A percentile compares a stretch with the other conserved stretches of the same genome.
Evolutionary conservation across 768 basidiomycete species (phyloP).

Genomic region (Trametes punicea): DNA sequence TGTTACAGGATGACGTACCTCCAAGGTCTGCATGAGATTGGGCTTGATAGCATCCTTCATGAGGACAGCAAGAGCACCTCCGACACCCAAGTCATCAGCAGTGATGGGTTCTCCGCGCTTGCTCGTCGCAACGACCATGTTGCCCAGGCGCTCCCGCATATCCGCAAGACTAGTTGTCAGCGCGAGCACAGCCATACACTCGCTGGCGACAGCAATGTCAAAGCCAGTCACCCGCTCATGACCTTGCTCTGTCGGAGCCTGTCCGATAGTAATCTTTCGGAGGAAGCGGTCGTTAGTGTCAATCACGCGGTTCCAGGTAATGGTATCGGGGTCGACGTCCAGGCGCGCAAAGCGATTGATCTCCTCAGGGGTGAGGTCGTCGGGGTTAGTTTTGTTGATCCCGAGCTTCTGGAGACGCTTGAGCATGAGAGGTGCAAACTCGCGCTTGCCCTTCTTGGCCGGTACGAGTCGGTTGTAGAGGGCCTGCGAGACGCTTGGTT

Average conservation of each 20-base stretch:
- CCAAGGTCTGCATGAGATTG: constrained; percentile 96
- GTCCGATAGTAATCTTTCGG: constrained; percentile 91
- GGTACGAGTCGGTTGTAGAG: constrained; percentile 92
- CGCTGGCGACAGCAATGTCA: constrained; percentile 96
- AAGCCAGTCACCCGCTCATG: constrained; percentile 88
- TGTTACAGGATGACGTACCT: constrained; percentile 41
- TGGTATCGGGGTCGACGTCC: constrained; percentile 85
- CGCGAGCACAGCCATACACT: constrained; percentile 97
- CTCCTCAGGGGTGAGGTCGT: constrained; percentile 91
- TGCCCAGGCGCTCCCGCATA: constrained; percentile 89
- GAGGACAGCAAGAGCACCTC: constrained; percentile 92
- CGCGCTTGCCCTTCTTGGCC: constrained; percentile 88
- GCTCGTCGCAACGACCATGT: constrained; percentile 96
- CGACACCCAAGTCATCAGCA: constrained; percentile 93
- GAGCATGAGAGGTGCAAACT: constrained; percentile 95
- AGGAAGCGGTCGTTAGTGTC: constrained; percentile 98
- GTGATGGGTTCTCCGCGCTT: constrained; percentile 90
- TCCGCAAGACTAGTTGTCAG: constrained; percentile 84
- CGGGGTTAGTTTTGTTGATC: constrained; percentile 90
- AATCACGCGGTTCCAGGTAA: constrained; percentile 97
- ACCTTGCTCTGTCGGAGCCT: constrained; percentile 84
- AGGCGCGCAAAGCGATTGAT: constrained; percentile 86
- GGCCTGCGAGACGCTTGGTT: constrained; percentile 40
- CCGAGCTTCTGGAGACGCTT: constrained; percentile 94
- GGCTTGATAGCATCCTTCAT: constrained; percentile 99